These are phyloP conservation scores for Plenodomus biglobosus DNA, from an alignment of 2,329 filamentous ascomycete species.

Conservation along the genomic window DNA sequence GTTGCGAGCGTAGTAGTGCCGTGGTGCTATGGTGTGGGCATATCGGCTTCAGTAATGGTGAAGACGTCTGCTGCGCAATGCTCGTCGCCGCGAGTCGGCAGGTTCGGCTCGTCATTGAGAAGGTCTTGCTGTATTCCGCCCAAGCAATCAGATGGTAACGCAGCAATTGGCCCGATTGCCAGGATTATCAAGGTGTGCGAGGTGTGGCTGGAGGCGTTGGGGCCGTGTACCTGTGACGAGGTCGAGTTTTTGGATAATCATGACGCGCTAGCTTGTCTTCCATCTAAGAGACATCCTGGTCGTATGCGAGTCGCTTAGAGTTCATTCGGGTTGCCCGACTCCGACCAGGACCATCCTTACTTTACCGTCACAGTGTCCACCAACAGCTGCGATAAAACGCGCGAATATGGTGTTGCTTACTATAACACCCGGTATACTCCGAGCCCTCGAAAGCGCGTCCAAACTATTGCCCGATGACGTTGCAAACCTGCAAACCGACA, in stretches of 20 bases:
- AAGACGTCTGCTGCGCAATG: slow-evolving; percentile 25
- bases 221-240: background rate
- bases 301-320: background rate
- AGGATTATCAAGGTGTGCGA: slow-evolving; percentile 8
- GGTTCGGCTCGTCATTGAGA: slow-evolving; percentile 38
- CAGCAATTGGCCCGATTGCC: slow-evolving; percentile 30
- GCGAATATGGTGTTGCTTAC: slow-evolving; percentile 71
- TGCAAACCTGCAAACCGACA: slow-evolving; percentile 25
- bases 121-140: background rate
- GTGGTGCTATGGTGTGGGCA: slow-evolving; percentile 23
- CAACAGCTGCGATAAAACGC: slow-evolving; percentile 3
- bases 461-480: slow-evolving; percentile 20
- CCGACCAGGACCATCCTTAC: background rate
- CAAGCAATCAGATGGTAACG: slow-evolving; percentile 1
- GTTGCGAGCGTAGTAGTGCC: slow-evolving; percentile 4
- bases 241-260: slow-evolving; percentile 32
- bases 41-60: slow-evolving; percentile 22
- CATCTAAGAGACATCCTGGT: slow-evolving; percentile 4
- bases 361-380: background rate
- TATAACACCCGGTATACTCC: slow-evolving; percentile 70
- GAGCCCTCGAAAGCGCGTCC: slow-evolving; percentile 54
- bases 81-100: slow-evolving; percentile 39
- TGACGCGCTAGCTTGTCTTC: slow-evolving; percentile 25
- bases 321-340: background rate
- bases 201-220: background rate